Evolutionary conservation across 208 protist genomes (phyloP).

Genomic region (Leishmania gerbilli): DNA sequence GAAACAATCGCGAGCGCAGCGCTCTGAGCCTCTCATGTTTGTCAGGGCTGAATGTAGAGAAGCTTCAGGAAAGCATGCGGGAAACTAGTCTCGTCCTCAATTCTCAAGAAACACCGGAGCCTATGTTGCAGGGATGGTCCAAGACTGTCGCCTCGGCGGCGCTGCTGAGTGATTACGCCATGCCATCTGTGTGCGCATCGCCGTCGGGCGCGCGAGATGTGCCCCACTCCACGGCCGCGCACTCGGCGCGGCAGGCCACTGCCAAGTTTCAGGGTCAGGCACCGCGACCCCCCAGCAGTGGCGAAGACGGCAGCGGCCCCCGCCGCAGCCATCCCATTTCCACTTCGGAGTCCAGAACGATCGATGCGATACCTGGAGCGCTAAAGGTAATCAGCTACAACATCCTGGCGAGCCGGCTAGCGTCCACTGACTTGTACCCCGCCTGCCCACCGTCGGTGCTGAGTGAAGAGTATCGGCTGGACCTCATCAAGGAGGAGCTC

Average conservation of each 20-base stretch:
- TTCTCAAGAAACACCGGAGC: constrained; percentile 10
- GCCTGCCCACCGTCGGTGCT: constrained; percentile 62
- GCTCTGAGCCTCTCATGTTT: constrained; percentile 58
- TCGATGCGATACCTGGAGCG: constrained; percentile 22
- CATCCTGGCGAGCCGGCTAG: constrained; percentile 72
- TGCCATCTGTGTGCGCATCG: constrained; percentile 7
- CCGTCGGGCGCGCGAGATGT: neutral
- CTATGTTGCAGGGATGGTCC: constrained; percentile 68
- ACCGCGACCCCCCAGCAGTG: neutral
- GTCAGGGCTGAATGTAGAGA: constrained; percentile 71
- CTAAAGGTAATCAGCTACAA: constrained; percentile 84
- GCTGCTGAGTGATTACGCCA: constrained; percentile 27
- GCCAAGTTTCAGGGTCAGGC: neutral
- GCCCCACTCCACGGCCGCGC: neutral
- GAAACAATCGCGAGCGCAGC: constrained; percentile 49
- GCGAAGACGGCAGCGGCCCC: neutral
- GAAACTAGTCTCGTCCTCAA: constrained; percentile 21
- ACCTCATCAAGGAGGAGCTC: constrained; percentile 69
- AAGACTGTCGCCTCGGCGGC: constrained; percentile 40
- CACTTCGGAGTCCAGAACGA: neutral
- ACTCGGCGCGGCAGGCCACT: neutral
- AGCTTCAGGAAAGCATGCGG: constrained; percentile 53
- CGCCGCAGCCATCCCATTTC: neutral
- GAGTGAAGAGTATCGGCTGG: constrained; percentile 75
- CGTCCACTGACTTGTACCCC: constrained; percentile 75